Evolutionary conservation across 2,329 filamentous ascomycete species (phyloP), one percentile per base, ranked within the genome.

Genomic region (Colletotrichum tanaceti): DNA sequence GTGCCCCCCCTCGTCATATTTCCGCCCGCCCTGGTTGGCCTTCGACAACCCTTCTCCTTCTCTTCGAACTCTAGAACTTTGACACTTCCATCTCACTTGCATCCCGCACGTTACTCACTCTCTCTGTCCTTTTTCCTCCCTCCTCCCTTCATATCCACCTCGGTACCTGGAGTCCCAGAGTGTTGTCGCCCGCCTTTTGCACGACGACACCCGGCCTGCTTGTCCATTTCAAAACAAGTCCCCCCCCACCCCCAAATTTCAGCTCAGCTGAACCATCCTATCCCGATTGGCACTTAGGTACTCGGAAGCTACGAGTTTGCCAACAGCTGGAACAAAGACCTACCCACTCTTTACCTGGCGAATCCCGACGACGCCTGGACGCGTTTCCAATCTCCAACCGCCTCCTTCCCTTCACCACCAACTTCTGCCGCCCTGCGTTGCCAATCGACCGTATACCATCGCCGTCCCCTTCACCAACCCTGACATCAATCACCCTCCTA

Each of bases 11-110:
- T 65, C 62, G 65, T 68, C 61, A 68, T 65, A 47, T 68, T 68
- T 41, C 62, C 62, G 35, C 62, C 61, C 55, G 55, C 65, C 65
- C 62, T 68, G 55, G 32, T 35, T 10, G 32, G 20, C 65, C 62
- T 68, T 65, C 62, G 49, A 65, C 35, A 32, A 60, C 55, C 62
- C 65, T 65, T 68, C 65, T 68, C 43, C 65, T 68, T 68, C 65
- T 65, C 43, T 68, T 68, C 62, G 62, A 68, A 70, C 67, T 67
- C 63, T 70, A 66, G 63, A 70, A 70, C 63, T 49, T 70, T 57
- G 39, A 70, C 67, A 52, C 57, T 68, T 70, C 44, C 64, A 62
- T 22, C 46, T 58, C 59, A 58, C 57, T 54, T 58, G 46, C 60
- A 58, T 58, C 47, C 18, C 52, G 58, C 44, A 35, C 32, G 7